Base-by-base conservation (phyloP, 768 basidiomycete species). In the Rhizopogon vesiculosus region DNA sequence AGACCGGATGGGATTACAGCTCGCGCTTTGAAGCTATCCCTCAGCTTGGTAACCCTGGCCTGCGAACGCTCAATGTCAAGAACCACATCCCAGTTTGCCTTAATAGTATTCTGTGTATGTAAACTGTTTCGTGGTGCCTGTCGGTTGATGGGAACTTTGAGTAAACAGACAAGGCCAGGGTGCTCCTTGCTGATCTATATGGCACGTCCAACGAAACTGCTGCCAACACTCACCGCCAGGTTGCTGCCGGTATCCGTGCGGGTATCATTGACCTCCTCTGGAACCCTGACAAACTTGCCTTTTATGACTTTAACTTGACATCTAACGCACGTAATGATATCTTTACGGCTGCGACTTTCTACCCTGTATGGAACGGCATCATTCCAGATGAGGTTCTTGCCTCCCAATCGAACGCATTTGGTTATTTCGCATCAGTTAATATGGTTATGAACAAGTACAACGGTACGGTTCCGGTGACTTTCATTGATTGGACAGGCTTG, bases 231-330 rank as follows among this genome's bases (percentile, higher is more conserved):
- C 91, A 94, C 63, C 74, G 69, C 16, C 62, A 75, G 22, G 76
- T 79, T 3, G 91, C 93, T 0, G 68, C 77, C 0, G 69, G 72
- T 7, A 72, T 92, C 42, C 81, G 82, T 55, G 76, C 71, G 19
- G 93, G 85, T 1, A 83, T 97, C 57, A 73, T 97, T 38, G 95
- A 98, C 67, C 80, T 97, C 8, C 76, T 84, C 70, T 97, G 94
- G 93, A 89, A 96, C 65, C 60, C 83, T 0, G 70, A 74, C 7
- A 90, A 89, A 75, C 75, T 92, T n/a, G 87, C 87, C 0, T 96
- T 95, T 72, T 95, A 95, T 63, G 94, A 96, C 70, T 97, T 89
- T 72, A 91, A 93, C 68, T 69, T 87, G 41, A 86, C 82, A 7
- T 78, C 85, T 2, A 84, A 86, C 49, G 65, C 80, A 13, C 83